Conservation (phyloP, 2,329 filamentous ascomycete species). For the Cordyceps pruinosa region DNA sequence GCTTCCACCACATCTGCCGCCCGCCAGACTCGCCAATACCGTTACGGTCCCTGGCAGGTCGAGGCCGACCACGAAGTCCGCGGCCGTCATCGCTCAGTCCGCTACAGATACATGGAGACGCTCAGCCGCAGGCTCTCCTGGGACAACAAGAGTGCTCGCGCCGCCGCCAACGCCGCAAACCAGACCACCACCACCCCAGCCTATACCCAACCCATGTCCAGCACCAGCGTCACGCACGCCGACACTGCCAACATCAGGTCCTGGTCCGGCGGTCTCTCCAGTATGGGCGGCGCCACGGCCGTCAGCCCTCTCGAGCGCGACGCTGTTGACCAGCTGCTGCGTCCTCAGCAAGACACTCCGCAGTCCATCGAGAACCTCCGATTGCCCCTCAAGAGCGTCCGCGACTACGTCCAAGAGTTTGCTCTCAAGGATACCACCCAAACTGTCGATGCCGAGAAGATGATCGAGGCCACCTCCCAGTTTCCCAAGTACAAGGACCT, state of each 20-base stretch:
- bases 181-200: conserved; percentile 13
- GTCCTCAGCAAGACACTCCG: conserved; percentile 20
- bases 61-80: conserved; percentile 36
- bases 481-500: conserved; percentile 31
- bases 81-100: conserved; percentile 35
- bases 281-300: conserved; percentile 33
- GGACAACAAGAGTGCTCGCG: conserved; percentile 32
- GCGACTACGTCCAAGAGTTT: conserved; percentile 25
- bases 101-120: conserved; percentile 40
- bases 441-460: conserved; percentile 16
- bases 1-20: conserved; percentile 7
- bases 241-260: conserved; percentile 29
- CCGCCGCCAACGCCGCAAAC: conserved; percentile 19
- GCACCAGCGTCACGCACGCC: conserved; percentile 28
- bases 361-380: conserved; percentile 24
- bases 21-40: conserved; percentile 7
- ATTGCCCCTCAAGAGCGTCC: conserved; percentile 27
- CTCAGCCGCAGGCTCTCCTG: conserved; percentile 39
- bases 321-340: conserved; percentile 38
- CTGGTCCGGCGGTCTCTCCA: conserved; percentile 30
- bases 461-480: conserved; percentile 20
- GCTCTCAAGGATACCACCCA: conserved; percentile 13
- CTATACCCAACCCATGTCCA: conserved; percentile 21
- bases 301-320: conserved; percentile 40
- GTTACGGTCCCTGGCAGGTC: conserved; percentile 9